Conservation (phyloP, 2,329 filamentous ascomycete species). For the Trichoderma citrinoviride region DNA sequence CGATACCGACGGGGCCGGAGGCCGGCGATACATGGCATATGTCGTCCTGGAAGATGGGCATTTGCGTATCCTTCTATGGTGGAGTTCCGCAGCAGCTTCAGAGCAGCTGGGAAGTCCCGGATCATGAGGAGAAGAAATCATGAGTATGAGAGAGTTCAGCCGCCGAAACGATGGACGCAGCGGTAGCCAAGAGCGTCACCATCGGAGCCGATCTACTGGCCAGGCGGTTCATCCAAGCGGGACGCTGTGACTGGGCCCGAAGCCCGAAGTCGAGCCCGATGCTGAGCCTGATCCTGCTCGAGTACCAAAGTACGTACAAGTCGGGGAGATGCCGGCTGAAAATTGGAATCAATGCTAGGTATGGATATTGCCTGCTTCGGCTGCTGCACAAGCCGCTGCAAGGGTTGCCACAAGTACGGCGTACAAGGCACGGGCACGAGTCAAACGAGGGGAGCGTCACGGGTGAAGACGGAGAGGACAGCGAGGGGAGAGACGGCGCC, state of each 20-base stretch:
- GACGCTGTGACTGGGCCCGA: background rate
- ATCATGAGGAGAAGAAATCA: slow-evolving; percentile 9
- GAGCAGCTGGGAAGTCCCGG: background rate
- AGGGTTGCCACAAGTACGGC: background rate
- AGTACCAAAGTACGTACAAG: background rate
- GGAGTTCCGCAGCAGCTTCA: slow-evolving; percentile 24
- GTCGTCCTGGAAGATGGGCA: slow-evolving; percentile 60
- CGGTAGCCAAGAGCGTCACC: slow-evolving; percentile 14
- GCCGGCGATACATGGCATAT: slow-evolving; percentile 37
- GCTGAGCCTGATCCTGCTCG: background rate
- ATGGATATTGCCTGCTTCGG: background rate
- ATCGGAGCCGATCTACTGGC: slow-evolving; percentile 15
- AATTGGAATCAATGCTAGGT: background rate
- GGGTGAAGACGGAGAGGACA: background rate
- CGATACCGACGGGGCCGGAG: slow-evolving; percentile 24
- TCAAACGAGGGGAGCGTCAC: background rate
- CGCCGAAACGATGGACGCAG: slow-evolving; percentile 16
- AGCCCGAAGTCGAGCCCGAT: too few species aligned
- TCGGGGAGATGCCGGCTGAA: background rate
- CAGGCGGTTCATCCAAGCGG: slow-evolving; percentile 16
- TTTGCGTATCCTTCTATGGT: slow-evolving; percentile 31
- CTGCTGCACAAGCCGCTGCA: slow-evolving; percentile 6
- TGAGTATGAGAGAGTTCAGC: background rate
- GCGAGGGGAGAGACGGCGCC: background rate
- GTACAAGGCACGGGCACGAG: too few species aligned